These are phyloP conservation scores for Dothideomycetes sp. DNA, from an alignment of 2,329 filamentous ascomycete species.

Conservation along the genomic window DNA sequence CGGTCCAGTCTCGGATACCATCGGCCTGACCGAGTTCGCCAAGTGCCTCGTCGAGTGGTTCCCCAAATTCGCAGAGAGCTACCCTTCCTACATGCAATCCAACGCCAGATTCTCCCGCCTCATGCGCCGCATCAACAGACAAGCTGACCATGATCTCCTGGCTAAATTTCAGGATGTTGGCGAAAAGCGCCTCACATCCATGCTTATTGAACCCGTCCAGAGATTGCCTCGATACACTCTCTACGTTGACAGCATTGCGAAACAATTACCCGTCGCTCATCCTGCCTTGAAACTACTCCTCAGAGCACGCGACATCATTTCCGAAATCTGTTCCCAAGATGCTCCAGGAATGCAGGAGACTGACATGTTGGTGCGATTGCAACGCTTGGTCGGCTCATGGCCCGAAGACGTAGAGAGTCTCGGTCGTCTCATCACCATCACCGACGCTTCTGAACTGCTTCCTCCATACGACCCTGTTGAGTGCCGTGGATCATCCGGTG, in stretches of 20 bases:
- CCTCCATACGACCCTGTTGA: slow-evolving; percentile 52
- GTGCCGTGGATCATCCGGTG: slow-evolving; percentile 43
- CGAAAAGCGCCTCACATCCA: slow-evolving; percentile 80
- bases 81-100: slow-evolving; percentile 83
- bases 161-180: slow-evolving; percentile 71
- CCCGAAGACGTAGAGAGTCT: slow-evolving; percentile 45
- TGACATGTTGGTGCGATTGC: slow-evolving; percentile 61
- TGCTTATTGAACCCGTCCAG: slow-evolving; percentile 93
- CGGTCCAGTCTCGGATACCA: slow-evolving; percentile 44
- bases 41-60: slow-evolving; percentile 84
- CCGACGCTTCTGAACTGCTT: slow-evolving; percentile 66
- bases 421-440: slow-evolving; percentile 71
- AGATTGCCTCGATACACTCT: slow-evolving; percentile 87
- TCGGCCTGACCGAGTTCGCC: slow-evolving; percentile 64
- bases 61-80: slow-evolving; percentile 80
- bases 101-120: slow-evolving; percentile 79
- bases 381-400: slow-evolving; percentile 69
- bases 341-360: slow-evolving; percentile 58
- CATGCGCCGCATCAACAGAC: slow-evolving; percentile 63
- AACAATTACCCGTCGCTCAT: slow-evolving; percentile 74
- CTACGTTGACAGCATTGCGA: slow-evolving; percentile 90
- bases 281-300: slow-evolving; percentile 74
- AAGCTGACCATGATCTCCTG: slow-evolving; percentile 72
- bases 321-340: slow-evolving; percentile 92
- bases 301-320: slow-evolving; percentile 84